A percentile compares a stretch with the other conserved stretches of the same genome.
Evolutionary conservation across 108 stramenopile genomes (phyloP).

Genomic region (Craspedostauros australis): DNA sequence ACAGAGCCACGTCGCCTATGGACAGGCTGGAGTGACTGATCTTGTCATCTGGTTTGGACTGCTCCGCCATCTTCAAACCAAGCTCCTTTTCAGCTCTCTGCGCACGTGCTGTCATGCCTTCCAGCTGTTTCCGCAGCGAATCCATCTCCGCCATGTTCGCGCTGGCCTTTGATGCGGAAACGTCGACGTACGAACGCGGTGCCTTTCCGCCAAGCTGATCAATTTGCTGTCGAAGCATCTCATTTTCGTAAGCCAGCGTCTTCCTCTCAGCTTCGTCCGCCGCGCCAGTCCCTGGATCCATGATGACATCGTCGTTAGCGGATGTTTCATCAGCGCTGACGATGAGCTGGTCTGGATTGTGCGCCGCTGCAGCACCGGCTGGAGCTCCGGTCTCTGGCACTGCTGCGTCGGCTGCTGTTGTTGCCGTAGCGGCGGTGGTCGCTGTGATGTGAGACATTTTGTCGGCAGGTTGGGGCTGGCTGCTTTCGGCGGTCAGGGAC

Average conservation of each 20-base stretch:
- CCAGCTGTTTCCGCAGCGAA: slow-evolving; percentile 33
- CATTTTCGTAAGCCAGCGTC: slow-evolving; percentile 77
- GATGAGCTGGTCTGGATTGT: slow-evolving; percentile 48
- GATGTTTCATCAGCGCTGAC: slow-evolving; percentile 72
- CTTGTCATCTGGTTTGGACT: slow-evolving; percentile 48
- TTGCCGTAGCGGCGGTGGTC: slow-evolving; percentile 4
- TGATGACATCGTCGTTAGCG: slow-evolving; percentile 56
- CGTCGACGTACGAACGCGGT: slow-evolving; percentile 65
- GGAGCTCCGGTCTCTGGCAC: slow-evolving; percentile 1
- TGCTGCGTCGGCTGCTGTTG: slow-evolving; percentile 2
- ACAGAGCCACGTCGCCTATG: slow-evolving; percentile 76
- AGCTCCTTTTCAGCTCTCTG: slow-evolving; percentile 27
- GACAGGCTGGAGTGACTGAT: slow-evolving; percentile 79
- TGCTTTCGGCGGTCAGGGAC: slow-evolving; percentile 52
- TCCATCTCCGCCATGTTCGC: slow-evolving; percentile 15
- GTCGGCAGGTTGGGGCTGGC: slow-evolving; percentile 20
- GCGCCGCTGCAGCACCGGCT: slow-evolving; percentile 1
- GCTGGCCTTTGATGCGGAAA: slow-evolving; percentile 22
- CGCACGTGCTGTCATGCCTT: slow-evolving; percentile 29
- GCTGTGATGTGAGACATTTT: slow-evolving; percentile 1
- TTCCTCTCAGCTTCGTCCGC: slow-evolving; percentile 53
- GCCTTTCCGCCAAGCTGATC: slow-evolving; percentile 62
- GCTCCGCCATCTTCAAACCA: slow-evolving; percentile 14
- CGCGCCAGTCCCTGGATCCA: slow-evolving; percentile 35
- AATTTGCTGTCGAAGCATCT: slow-evolving; percentile 61